Evolutionary conservation across 768 basidiomycete genomes (phyloP).

Genomic region (Leucocoprinus sp.): DNA sequence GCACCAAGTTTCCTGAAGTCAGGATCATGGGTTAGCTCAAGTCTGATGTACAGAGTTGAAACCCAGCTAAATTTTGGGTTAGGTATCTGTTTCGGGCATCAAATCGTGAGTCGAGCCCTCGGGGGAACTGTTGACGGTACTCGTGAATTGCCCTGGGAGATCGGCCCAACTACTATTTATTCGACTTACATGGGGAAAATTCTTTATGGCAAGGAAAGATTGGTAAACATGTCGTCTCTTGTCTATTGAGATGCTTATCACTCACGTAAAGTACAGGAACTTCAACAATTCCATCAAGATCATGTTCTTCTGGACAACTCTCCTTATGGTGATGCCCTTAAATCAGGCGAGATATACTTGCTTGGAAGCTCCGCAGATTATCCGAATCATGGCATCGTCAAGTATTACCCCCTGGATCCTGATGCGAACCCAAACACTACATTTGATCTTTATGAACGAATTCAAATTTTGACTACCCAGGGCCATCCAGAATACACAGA

Average conservation of each 20-base stretch:
- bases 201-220: slow-evolving; percentile 47
- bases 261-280: slow-evolving; percentile 35
- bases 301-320: slow-evolving; percentile 62
- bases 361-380: slow-evolving; percentile 54
- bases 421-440: not conserved
- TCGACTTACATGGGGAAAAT: slow-evolving; percentile 62
- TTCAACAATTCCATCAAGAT: slow-evolving; percentile 87
- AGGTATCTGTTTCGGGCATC: slow-evolving; percentile 93
- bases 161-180: slow-evolving; percentile 49
- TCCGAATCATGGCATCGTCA: slow-evolving; percentile 69
- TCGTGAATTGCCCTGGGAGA: slow-evolving; percentile 72
- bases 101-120: slow-evolving; percentile 60
- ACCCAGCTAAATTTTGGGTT: not conserved
- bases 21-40: slow-evolving; percentile 42
- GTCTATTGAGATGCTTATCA: not conserved
- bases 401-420: slow-evolving; percentile 21
- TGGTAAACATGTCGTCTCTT: slow-evolving; percentile 16
- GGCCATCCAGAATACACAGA: slow-evolving; percentile 88
- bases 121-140: slow-evolving; percentile 65
- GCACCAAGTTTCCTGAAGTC: slow-evolving; percentile 26
- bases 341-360: slow-evolving; percentile 32
- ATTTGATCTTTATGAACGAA: slow-evolving; percentile 22
- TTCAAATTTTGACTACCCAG: slow-evolving; percentile 77
- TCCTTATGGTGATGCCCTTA: slow-evolving; percentile 28
- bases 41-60: not conserved